A percentile compares a stretch with the other conserved stretches of the same genome.
phyloP scores from a whole-genome alignment of 495 filamentous ascomycete genomes.

The Corynascus novoguineensis region DNA sequence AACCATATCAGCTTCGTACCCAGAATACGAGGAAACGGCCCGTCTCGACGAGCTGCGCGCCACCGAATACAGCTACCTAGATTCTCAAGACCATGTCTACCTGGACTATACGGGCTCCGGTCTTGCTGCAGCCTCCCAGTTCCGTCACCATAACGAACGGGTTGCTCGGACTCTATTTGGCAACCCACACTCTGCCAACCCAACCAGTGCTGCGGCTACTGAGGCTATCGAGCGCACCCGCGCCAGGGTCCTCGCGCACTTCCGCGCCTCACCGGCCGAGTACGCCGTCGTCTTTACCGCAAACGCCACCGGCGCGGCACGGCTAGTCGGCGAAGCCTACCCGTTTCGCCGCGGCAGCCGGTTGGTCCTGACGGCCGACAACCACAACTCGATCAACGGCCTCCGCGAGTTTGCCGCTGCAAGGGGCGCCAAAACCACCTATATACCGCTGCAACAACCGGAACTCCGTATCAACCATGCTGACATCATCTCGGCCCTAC shows the following conservation, averaged over 20 bases:
- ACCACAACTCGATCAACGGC: constrained; percentile 37
- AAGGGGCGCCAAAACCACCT: constrained; percentile 10
- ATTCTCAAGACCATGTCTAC: constrained; percentile 31
- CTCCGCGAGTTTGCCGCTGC: constrained; percentile 27
- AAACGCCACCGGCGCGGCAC: constrained; percentile 56
- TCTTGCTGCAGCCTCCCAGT: constrained; percentile 25
- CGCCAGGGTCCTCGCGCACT: constrained; percentile 44
- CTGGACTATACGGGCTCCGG: constrained; percentile 36
- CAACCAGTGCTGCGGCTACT: constrained; percentile 45
- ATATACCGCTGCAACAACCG: constrained; percentile 19
- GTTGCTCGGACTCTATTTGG: constrained; percentile 41
- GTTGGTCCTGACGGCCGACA: constrained; percentile 30
- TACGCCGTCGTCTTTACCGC: constrained; percentile 59
- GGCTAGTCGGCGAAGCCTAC: constrained; percentile 49
- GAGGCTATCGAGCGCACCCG: constrained; percentile 43
- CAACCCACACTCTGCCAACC: constrained; percentile 55
- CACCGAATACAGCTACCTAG: constrained; percentile 30
- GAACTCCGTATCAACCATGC: constrained; percentile 17
- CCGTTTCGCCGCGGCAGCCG: constrained; percentile 16
- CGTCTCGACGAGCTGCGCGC: constrained; percentile 25
- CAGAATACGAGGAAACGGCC: constrained; percentile 26
- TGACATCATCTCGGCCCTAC: constrained; percentile 13
- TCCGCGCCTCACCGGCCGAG: constrained; percentile 50
- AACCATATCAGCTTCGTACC: constrained; percentile 10
- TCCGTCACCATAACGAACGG: constrained; percentile 23